Evolutionary conservation across 768 basidiomycete species (phyloP).

Genomic region (Tylopilus subfusipes): DNA sequence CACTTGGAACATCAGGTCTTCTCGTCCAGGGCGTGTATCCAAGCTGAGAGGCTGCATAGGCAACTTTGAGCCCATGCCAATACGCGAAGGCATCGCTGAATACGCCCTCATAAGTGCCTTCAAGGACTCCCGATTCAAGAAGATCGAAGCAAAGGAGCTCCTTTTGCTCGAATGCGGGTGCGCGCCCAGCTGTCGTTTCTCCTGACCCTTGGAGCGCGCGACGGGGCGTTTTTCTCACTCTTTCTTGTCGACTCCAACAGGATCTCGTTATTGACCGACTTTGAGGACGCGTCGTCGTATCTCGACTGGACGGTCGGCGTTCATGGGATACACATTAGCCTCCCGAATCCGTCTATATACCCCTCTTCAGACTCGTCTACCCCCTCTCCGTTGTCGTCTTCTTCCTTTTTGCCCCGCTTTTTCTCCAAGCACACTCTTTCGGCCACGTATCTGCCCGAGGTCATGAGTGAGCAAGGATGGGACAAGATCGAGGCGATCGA

Average conservation of each 20-base stretch:
- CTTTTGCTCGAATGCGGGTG: slow-evolving; percentile 83
- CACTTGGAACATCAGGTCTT: slow-evolving; percentile 83
- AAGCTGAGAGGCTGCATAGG: slow-evolving; percentile 92
- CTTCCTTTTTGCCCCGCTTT: slow-evolving; percentile 52
- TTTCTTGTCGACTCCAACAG: slow-evolving; percentile 36
- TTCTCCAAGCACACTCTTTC: slow-evolving; percentile 60
- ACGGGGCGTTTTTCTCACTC: not conserved
- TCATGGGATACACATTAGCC: slow-evolving; percentile 89
- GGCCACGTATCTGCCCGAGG: slow-evolving; percentile 92
- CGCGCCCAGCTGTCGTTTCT: slow-evolving; percentile 24
- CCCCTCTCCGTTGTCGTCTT: slow-evolving; percentile 71
- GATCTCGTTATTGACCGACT: slow-evolving; percentile 90
- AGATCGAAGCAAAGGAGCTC: slow-evolving; percentile 75
- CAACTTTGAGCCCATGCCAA: slow-evolving; percentile 74
- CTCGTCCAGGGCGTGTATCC: slow-evolving; percentile 54
- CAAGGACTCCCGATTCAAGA: slow-evolving; percentile 80
- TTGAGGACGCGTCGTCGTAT: slow-evolving; percentile 79
- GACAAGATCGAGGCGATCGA: slow-evolving; percentile 84
- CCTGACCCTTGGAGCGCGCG: not conserved
- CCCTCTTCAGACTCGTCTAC: slow-evolving; percentile 45
- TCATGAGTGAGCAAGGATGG: slow-evolving; percentile 94
- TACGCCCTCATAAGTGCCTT: slow-evolving; percentile 93
- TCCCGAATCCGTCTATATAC: slow-evolving; percentile 73
- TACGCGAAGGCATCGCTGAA: slow-evolving; percentile 76
- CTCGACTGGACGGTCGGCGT: slow-evolving; percentile 91